Evolutionary conservation across 2,329 filamentous ascomycete species (phyloP).

Genomic region (Fusarium sp.): DNA sequence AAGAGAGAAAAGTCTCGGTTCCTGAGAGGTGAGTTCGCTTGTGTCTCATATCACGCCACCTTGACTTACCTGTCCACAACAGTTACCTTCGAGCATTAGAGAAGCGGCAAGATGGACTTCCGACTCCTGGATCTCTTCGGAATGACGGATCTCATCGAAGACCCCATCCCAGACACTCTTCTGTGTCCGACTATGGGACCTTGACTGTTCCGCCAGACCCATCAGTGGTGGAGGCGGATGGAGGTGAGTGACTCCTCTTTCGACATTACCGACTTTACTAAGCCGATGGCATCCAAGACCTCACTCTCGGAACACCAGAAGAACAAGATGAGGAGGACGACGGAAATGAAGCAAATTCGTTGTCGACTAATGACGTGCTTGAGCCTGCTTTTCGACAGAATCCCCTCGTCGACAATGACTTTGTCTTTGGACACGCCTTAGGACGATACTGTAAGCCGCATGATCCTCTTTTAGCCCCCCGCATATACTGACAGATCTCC

Average conservation of each 20-base stretch:
- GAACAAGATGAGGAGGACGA: background rate
- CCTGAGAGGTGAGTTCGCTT: conserved; percentile 40
- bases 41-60: too few relatives aligned
- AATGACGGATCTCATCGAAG: background rate
- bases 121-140: conserved; percentile 19
- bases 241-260: background rate
- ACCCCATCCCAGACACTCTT: conserved; percentile 31
- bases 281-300: background rate
- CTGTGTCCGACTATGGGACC: conserved; percentile 40
- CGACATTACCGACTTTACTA: background rate
- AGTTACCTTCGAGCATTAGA: conserved; percentile 48
- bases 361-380: conserved; percentile 23
- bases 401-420: conserved; percentile 46
- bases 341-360: conserved; percentile 1
- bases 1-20: conserved; percentile 46
- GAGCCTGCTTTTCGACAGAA: conserved; percentile 47
- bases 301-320: conserved; percentile 28
- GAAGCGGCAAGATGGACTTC: conserved; percentile 34
- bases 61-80: background rate
- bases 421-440: conserved; percentile 42
- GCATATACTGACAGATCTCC: background rate
- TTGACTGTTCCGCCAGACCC: conserved; percentile 7
- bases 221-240: conserved; percentile 6
- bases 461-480: accelerated
- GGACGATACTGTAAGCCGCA: conserved; percentile 38